Percentiles rank a stretch among this genome's conserved stretches.
Evolutionary conservation across 352 stramenopile genomes (phyloP).

Genomic region (Chrysophaeum taylorii): DNA sequence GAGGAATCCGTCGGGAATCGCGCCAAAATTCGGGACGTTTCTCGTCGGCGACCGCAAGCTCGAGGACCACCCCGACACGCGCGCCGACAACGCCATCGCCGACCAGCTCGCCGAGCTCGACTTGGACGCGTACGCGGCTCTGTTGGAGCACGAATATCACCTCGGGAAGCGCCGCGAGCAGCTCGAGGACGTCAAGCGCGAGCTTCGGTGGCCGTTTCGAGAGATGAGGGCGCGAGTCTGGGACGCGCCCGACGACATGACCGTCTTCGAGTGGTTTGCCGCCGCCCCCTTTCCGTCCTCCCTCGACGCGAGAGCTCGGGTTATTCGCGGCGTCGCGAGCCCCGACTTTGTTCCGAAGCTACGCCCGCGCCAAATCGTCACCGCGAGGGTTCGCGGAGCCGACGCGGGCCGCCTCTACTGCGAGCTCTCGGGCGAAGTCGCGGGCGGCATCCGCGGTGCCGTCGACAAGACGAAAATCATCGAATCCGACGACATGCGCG

Average conservation of each 20-base stretch:
- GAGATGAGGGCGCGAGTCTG: constrained; percentile 42
- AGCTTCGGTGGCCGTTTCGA: constrained; percentile 53
- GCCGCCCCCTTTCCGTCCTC: no score
- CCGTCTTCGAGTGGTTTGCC: constrained; percentile 19
- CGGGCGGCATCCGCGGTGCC: neutral
- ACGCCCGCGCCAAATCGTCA: neutral
- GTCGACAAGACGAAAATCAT: no score
- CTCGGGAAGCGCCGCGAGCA: constrained; percentile 46
- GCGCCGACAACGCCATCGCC: constrained; percentile 40
- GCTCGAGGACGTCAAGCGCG: constrained; percentile 59
- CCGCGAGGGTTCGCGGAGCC: constrained; percentile 10
- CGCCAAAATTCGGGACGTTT: neutral
- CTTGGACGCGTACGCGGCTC: constrained; percentile 51
- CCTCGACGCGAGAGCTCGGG: no score
- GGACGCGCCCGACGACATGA: neutral
- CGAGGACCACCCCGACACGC: constrained; percentile 36
- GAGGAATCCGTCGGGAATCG: constrained; percentile 24
- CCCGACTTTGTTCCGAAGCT: neutral
- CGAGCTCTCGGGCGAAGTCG: constrained; percentile 18
- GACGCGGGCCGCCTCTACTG: constrained; percentile 4
- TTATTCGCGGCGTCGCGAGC: no score
- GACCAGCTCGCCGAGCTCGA: constrained; percentile 61
- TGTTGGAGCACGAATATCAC: constrained; percentile 42
- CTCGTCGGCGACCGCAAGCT: constrained; percentile 27
- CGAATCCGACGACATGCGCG: neutral